Conservation (phyloP, 1,284 basidiomycete species). For the Tylopilus orsonianus region DNA sequence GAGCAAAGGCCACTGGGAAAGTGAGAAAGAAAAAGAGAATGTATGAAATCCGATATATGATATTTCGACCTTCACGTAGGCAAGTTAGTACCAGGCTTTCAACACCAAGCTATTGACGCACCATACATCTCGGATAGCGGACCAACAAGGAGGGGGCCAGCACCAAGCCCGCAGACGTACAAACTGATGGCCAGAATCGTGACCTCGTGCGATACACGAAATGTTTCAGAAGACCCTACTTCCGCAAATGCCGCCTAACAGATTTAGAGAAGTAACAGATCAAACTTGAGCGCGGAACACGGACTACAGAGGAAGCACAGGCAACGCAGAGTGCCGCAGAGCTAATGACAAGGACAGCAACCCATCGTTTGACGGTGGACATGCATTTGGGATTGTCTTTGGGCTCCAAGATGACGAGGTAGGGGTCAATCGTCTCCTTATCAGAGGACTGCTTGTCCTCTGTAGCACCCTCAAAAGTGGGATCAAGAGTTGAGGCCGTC, state of each 20-base stretch:
- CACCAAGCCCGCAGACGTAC: slow-evolving; percentile 62
- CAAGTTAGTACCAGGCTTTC: slow-evolving; percentile 38
- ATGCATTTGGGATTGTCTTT: slow-evolving; percentile 55
- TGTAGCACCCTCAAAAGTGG: slow-evolving; percentile 9
- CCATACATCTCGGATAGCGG: slow-evolving; percentile 52
- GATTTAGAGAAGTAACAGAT: slow-evolving; percentile 1
- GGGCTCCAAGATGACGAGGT: slow-evolving; percentile 41
- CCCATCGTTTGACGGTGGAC: slow-evolving; percentile 53
- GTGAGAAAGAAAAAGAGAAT: slow-evolving; percentile 51
- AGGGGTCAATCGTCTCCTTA: slow-evolving; percentile 9
- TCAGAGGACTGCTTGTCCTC: not conserved
- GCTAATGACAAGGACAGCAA: slow-evolving; percentile 54
- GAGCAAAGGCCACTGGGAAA: slow-evolving; percentile 69
- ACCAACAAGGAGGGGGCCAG: slow-evolving; percentile 46
- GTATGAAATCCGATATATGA: slow-evolving; percentile 54
- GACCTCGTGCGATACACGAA: slow-evolving; percentile 61
- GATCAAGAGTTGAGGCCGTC: slow-evolving; percentile 8
- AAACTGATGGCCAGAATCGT: slow-evolving; percentile 70
- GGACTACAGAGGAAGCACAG: slow-evolving; percentile 68
- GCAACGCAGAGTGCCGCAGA: slow-evolving; percentile 62
- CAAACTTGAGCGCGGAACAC: slow-evolving; percentile 23
- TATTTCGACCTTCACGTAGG: slow-evolving; percentile 58
- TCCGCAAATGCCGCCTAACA: slow-evolving; percentile 67
- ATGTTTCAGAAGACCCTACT: slow-evolving; percentile 54
- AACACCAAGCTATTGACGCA: slow-evolving; percentile 12